Conservation (phyloP, 2,329 filamentous ascomycete species). For the Cladosporium colombiae region DNA sequence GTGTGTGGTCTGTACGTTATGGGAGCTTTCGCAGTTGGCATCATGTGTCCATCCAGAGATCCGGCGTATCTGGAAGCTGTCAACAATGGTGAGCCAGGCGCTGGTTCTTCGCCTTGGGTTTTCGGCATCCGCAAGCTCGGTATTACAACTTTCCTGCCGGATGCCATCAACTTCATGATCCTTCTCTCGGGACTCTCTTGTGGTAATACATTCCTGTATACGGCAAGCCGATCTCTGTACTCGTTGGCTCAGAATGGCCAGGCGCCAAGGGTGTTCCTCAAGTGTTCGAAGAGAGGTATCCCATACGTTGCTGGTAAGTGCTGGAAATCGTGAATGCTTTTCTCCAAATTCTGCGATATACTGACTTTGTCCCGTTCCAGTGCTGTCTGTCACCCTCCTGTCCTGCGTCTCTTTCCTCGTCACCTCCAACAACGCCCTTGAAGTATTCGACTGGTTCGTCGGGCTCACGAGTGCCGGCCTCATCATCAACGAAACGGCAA, state of each 20-base stretch:
- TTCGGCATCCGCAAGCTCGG: constrained; percentile 63
- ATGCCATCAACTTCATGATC: constrained; percentile 68
- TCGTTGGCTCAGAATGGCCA: constrained; percentile 63
- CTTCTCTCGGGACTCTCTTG: constrained; percentile 64
- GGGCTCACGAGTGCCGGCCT: constrained; percentile 38
- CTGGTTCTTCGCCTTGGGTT: constrained; percentile 12
- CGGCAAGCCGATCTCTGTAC: constrained; percentile 55
- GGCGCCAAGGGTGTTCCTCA: constrained; percentile 58
- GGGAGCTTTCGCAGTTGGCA: constrained; percentile 28
- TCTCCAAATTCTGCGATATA: background rate
- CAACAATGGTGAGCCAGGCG: constrained; percentile 36
- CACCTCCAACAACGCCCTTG: constrained; percentile 48
- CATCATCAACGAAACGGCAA: constrained; percentile 36
- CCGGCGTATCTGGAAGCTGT: constrained; percentile 17
- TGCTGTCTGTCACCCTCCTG: constrained; percentile 58
- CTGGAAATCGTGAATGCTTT: no score
- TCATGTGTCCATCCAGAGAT: constrained; percentile 36
- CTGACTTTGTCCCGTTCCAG: background rate
- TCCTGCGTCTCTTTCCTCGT: constrained; percentile 56
- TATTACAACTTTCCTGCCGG: constrained; percentile 56
- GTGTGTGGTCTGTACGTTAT: constrained; percentile 23
- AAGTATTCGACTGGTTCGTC: constrained; percentile 40
- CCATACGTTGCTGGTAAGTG: constrained; percentile 54
- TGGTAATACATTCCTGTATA: constrained; percentile 57
- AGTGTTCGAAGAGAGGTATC: constrained; percentile 75